Evolutionary conservation across 2,329 filamentous ascomycete genomes (phyloP).

Genomic region (Botrytis fragariae): DNA sequence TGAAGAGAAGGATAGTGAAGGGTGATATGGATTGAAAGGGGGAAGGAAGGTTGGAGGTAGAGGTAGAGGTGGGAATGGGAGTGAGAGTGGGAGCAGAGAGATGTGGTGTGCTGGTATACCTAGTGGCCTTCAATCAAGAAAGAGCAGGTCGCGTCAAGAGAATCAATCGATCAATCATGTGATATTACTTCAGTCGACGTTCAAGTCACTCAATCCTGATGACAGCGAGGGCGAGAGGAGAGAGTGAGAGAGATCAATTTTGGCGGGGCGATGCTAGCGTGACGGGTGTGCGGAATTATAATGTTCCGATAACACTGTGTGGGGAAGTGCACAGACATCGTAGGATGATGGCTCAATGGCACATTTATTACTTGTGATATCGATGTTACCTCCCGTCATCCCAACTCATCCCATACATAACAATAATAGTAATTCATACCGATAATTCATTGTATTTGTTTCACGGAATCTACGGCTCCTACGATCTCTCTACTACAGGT

Average conservation of each 20-base stretch:
- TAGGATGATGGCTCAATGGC: neutral
- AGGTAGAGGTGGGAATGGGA: neutral
- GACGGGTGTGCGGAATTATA: neutral
- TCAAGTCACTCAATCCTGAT: neutral
- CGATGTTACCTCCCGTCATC: neutral
- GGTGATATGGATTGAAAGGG: neutral
- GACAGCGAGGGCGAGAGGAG: too few species aligned
- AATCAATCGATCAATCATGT: neutral
- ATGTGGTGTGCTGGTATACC: too few species aligned
- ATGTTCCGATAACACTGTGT: neutral
- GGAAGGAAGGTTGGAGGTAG: neutral
- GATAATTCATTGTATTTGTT: neutral
- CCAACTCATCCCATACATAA: neutral
- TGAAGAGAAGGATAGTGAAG: neutral
- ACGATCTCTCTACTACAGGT: neutral
- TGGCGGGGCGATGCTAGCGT: neutral
- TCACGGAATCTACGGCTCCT: neutral
- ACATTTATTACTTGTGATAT: neutral
- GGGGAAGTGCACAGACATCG: neutral
- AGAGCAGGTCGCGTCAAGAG: neutral
- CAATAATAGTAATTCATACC: neutral
- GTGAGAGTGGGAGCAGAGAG: neutral
- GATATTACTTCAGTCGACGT: neutral
- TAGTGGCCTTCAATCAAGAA: neutral
- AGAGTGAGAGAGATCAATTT: neutral